These are phyloP conservation scores for Lachancea quebecensis DNA, from an alignment of 805 yeast genomes.

Conservation along the genomic window DNA sequence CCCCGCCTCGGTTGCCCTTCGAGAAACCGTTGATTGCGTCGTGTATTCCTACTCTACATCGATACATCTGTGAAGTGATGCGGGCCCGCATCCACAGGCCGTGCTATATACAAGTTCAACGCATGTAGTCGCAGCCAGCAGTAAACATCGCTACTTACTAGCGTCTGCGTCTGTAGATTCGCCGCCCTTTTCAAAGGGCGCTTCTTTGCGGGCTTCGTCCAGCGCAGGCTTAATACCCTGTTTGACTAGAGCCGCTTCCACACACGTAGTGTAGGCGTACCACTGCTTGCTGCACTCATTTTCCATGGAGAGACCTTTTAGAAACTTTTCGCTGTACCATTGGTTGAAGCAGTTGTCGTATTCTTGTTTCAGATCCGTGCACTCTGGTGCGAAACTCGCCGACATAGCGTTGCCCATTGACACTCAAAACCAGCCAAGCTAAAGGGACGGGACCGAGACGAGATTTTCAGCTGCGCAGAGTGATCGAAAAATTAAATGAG, in stretches of 20 bases:
- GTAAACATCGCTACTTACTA: no score
- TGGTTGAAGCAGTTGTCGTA: conserved; percentile 91
- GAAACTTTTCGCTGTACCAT: conserved; percentile 87
- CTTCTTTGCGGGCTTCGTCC: conserved; percentile 84
- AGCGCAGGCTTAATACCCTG: conserved; percentile 77
- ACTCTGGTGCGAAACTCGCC: conserved; percentile 93
- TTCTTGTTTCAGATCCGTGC: conserved; percentile 75
- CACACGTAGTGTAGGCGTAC: conserved; percentile 84
- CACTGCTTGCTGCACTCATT: conserved; percentile 91
- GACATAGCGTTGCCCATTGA: conserved; percentile 69
- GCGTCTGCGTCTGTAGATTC: conserved; percentile 20
- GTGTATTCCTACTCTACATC: no score
- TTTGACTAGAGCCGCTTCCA: conserved; percentile 60
- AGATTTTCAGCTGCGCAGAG: not conserved
- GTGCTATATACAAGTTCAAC: no score
- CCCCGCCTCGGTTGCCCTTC: no score
- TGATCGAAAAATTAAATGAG: not conserved
- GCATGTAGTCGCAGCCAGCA: no score
- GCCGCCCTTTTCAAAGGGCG: conserved; percentile 76
- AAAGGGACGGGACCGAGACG: not conserved
- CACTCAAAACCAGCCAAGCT: not conserved
- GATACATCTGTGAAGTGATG: no score
- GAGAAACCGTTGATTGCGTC: no score
- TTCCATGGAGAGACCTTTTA: conserved; percentile 46
- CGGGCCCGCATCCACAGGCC: no score